phyloP scores from a whole-genome alignment of 306 rosid genomes.

The Inga leiocalycina region DNA sequence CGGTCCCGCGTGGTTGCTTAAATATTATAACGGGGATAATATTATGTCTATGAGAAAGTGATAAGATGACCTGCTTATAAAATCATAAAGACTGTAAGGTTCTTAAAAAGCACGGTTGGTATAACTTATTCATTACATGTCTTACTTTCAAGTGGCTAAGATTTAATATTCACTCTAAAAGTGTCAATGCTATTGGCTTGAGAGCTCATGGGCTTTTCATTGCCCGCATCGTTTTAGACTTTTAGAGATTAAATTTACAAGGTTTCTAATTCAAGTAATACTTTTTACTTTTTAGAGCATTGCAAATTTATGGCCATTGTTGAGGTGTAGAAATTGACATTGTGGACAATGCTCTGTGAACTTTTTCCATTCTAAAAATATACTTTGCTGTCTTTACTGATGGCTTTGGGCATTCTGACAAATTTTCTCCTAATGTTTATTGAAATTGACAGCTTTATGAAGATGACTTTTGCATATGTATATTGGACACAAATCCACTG shows the following conservation, averaged over 20 bases:
- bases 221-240: neutral
- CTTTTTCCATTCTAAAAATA: constrained; percentile 5
- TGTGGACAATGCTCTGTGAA: constrained; percentile 14
- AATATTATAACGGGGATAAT: neutral
- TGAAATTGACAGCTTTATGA: constrained; percentile 75
- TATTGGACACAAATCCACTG: constrained; percentile 84
- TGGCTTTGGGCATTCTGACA: neutral
- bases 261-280: constrained; percentile 7
- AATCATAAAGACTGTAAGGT: too few species aligned
- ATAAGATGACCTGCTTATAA: neutral
- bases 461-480: constrained; percentile 83
- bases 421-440: constrained; percentile 31
- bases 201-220: neutral
- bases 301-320: constrained; percentile 5
- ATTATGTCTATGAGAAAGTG: neutral
- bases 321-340: constrained; percentile 20
- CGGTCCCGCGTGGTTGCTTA: neutral
- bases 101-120: neutral
- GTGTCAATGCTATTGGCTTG: constrained; percentile 11
- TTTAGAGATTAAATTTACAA: constrained; percentile 21
- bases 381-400: constrained; percentile 1
- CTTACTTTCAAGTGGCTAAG: neutral
- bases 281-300: neutral
- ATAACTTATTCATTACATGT: neutral
- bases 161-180: neutral